Conservation (phyloP, 2,329 filamentous ascomycete genomes). For the Blastomyces silverae region DNA sequence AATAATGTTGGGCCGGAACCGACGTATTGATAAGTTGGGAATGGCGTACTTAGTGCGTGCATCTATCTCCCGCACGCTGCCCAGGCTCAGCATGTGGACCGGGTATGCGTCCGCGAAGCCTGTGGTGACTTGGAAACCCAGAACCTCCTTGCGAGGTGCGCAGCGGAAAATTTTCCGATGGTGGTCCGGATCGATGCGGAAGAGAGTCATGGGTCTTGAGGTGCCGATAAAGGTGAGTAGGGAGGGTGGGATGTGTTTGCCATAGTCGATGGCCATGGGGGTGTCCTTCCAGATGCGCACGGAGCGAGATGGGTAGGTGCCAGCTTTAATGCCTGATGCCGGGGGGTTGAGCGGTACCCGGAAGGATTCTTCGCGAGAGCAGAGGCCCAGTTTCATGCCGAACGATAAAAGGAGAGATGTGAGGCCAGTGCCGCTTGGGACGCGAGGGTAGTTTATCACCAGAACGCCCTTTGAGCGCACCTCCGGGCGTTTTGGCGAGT, state of each 20-base stretch:
- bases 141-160: slow-evolving; percentile 46
- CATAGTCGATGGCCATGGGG: slow-evolving; percentile 39
- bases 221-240: slow-evolving; percentile 43
- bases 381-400: slow-evolving; percentile 28
- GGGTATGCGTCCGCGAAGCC: slow-evolving; percentile 56
- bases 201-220: slow-evolving; percentile 48
- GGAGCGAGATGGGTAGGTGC: slow-evolving; percentile 41
- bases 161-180: slow-evolving; percentile 49
- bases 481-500: slow-evolving; percentile 41
- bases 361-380: slow-evolving; percentile 41
- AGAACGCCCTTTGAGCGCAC: slow-evolving; percentile 49
- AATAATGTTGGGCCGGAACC: slow-evolving; percentile 55
- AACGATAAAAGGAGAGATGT: slow-evolving; percentile 23
- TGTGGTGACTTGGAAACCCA: slow-evolving; percentile 49
- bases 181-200: slow-evolving; percentile 44
- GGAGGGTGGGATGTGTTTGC: slow-evolving; percentile 41
- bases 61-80: slow-evolving; percentile 49
- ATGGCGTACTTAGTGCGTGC: slow-evolving; percentile 35
- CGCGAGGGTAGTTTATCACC: slow-evolving; percentile 44
- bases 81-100: slow-evolving; percentile 50
- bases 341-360: slow-evolving; percentile 49
- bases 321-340: slow-evolving; percentile 24
- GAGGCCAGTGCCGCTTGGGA: slow-evolving; percentile 18
- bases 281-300: slow-evolving; percentile 53
- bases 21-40: slow-evolving; percentile 44